phyloP scores from a whole-genome alignment of 352 stramenopile genomes.

The Elongisporangium senticosum region DNA sequence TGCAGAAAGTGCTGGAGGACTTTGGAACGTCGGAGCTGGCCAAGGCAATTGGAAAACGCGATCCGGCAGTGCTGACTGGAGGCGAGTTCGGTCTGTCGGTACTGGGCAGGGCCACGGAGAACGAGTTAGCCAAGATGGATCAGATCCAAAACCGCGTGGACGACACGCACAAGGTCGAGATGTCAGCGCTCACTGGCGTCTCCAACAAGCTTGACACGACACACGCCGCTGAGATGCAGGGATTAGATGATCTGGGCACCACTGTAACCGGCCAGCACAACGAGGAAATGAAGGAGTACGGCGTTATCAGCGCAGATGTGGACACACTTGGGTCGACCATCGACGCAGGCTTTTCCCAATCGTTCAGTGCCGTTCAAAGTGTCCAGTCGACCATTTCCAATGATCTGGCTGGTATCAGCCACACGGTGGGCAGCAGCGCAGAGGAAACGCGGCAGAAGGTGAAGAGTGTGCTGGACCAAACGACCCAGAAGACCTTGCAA shows the following conservation, averaged over 20 bases:
- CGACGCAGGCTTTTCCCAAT: background rate
- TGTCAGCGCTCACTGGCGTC: background rate
- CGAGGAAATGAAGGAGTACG: background rate
- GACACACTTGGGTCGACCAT: background rate
- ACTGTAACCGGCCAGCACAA: background rate
- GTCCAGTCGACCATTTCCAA: background rate
- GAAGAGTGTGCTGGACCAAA: background rate
- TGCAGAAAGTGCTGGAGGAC: background rate
- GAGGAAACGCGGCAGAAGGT: background rate
- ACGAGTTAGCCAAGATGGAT: background rate
- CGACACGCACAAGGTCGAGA: background rate
- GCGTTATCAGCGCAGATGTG: background rate
- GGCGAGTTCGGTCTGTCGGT: background rate
- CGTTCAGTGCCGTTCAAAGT: background rate
- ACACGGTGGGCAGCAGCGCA: background rate
- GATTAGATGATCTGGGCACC: background rate
- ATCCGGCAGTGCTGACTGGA: background rate
- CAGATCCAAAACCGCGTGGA: background rate
- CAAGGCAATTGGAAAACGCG: background rate
- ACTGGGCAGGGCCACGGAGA: background rate
- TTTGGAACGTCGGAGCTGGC: background rate
- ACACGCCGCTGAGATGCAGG: background rate
- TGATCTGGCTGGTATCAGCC: background rate
- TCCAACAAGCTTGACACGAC: background rate
- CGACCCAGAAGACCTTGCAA: background rate